These are phyloP conservation scores for Vanderwaltozyma polyspora DNA, from an alignment of 805 yeast genomes.

Conservation along the genomic window DNA sequence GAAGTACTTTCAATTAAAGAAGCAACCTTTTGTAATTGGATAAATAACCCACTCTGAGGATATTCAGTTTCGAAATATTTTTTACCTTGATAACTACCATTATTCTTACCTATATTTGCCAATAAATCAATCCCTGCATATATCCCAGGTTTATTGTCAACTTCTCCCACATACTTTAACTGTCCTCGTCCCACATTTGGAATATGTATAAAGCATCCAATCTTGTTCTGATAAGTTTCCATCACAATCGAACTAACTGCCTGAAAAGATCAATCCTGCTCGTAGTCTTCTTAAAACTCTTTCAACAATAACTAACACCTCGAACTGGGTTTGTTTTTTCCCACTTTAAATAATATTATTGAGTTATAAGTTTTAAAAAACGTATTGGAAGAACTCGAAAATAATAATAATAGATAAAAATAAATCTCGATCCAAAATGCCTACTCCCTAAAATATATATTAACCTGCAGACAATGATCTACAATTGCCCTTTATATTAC, in stretches of 20 bases:
- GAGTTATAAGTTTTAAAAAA: no score
- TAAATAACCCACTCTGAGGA: constrained; percentile 66
- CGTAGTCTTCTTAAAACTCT: not conserved
- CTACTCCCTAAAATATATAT: no score
- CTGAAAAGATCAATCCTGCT: not conserved
- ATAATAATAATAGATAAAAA: no score
- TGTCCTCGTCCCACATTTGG: constrained; percentile 67
- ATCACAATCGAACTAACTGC: constrained; percentile 1
- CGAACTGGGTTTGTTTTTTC: no score
- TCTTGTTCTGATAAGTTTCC: constrained; percentile 15
- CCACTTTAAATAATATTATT: no score
- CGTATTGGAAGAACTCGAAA: no score
- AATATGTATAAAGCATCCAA: constrained; percentile 30
- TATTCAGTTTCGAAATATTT: constrained; percentile 53
- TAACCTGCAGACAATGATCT: no score
- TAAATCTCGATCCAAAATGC: no score
- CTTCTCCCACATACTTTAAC: constrained; percentile 59
- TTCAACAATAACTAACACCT: no score
- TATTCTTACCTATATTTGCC: constrained; percentile 67
- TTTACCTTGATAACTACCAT: constrained; percentile 68
- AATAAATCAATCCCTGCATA: constrained; percentile 82
- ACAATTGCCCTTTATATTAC: no score
- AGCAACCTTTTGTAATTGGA: constrained; percentile 41
- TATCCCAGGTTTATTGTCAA: constrained; percentile 58
- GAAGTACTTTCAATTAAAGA: constrained; percentile 14